Base-by-base conservation (phyloP, 768 basidiomycete genomes). In the Glaciozyma antarctica region DNA sequence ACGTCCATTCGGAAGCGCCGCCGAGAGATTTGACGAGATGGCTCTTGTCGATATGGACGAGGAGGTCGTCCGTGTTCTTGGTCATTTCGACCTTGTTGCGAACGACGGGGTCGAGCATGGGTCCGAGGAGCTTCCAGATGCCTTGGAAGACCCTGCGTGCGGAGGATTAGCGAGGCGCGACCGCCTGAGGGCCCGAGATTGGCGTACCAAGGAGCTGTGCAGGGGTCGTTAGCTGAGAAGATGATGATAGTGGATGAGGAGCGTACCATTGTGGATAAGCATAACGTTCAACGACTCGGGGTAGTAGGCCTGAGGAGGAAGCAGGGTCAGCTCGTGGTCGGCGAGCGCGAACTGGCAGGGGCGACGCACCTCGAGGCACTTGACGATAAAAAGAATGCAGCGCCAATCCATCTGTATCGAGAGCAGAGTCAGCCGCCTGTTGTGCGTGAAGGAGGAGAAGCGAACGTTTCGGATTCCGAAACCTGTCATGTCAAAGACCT, bases 61-160 rank as follows among this genome's bases (percentile, higher is more conserved):
- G 16, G 7, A 65, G 49, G 22, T 65, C 64, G 24, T 61, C 64
- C 24, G 59, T 44, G 38, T 28, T 61, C 26, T 65, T 65, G 2
- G 66, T 68, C 63, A 71, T 63, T 58, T 70, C 67, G 24, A 73
- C 67, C 59, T 73, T 73, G 52, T 68, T 68, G 3, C 72, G 67
- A 17, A 73, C 72, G 24, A 71, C 67, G 0, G 72, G 72, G 54
- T 73, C 72, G 21, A 73, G 67, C 62, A 70, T 67, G 13, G 71
- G 69, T 1, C 56, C 65, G 44, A 72, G 57, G 12, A 72, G 52
- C 63, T 72, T 72, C 71, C 71, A 72, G 44, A 69, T 68, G 12
- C 68, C 71, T 28, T 65, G 65, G 65, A 72, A 72, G 10, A 72
- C 65, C 60, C 64, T 64, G 2, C 68, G 71, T 16, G 71, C 68